A percentile compares a stretch with the other conserved stretches of the same genome.
Conservation (phyloP, 352 stramenopile species). For the Phytophthora pluvialis region DNA sequence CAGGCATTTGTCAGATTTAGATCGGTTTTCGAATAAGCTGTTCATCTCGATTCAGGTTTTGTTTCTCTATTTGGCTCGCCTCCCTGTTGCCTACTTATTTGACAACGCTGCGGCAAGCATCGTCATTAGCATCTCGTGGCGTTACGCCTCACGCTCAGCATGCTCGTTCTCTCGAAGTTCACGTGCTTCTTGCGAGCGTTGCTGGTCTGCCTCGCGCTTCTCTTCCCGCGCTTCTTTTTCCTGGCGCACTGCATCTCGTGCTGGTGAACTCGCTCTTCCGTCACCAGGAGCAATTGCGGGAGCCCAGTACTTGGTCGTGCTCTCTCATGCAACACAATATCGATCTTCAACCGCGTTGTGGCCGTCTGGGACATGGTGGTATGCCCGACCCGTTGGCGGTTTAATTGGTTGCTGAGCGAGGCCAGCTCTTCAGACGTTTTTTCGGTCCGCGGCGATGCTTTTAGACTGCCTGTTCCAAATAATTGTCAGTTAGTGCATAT, state of each 20-base stretch:
- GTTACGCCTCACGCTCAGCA: neutral
- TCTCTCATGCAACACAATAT: neutral
- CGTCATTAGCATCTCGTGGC: no score
- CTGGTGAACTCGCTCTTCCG: neutral
- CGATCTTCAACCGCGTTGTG: neutral
- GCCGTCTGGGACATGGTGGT: no score
- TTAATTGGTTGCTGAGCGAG: neutral
- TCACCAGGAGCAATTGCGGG: neutral
- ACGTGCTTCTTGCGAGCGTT: no score
- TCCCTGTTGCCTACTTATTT: neutral
- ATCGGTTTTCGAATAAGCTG: neutral
- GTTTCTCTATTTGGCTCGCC: neutral
- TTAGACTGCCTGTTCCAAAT: neutral
- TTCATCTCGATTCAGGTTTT: neutral
- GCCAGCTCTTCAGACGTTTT: neutral
- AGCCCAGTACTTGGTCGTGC: neutral
- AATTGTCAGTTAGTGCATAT: neutral
- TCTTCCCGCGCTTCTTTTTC: no score
- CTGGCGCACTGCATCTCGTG: neutral
- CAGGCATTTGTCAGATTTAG: conserved; percentile 17
- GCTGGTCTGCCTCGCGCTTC: no score
- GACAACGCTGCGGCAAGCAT: neutral
- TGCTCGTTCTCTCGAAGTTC: neutral
- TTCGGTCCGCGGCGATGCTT: neutral
- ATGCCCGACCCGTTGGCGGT: neutral